Evolutionary conservation across 345 rosid species (phyloP).

Genomic region (Conringia planisiliqua): DNA sequence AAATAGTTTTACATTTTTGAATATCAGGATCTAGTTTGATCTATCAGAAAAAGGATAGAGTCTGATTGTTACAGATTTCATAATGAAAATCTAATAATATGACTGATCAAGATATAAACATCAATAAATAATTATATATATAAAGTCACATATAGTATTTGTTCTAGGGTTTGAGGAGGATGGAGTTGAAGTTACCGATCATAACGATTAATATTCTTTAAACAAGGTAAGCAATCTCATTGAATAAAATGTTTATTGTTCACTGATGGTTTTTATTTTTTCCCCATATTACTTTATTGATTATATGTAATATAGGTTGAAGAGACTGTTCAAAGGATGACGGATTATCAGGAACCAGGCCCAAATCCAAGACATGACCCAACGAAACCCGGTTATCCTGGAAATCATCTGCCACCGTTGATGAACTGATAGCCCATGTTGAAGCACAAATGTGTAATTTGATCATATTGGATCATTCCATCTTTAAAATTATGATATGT

Average conservation of each 20-base stretch:
- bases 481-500: not conserved
- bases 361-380: constrained; percentile 19
- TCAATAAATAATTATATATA: not conserved
- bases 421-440: not conserved
- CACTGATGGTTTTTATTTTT: not conserved
- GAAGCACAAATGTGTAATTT: not conserved
- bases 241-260: not conserved
- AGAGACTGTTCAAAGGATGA: not conserved
- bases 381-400: not conserved
- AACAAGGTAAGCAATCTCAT: constrained; percentile 7
- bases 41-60: not conserved
- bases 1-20: not conserved
- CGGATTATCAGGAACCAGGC: constrained; percentile 8
- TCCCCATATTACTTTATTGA: not conserved
- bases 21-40: not conserved
- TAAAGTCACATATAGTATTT: not conserved
- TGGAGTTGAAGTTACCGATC: not conserved
- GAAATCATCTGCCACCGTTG: not conserved
- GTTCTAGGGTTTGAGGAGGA: not conserved
- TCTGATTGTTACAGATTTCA: not conserved
- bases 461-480: not conserved
- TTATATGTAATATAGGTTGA: constrained; percentile 1
- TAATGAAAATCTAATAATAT: not conserved
- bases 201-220: not conserved
- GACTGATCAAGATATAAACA: not conserved